These are phyloP conservation scores for Coniochaeta hoffmannii DNA, from an alignment of 2,329 filamentous ascomycete species.

Conservation along the genomic window DNA sequence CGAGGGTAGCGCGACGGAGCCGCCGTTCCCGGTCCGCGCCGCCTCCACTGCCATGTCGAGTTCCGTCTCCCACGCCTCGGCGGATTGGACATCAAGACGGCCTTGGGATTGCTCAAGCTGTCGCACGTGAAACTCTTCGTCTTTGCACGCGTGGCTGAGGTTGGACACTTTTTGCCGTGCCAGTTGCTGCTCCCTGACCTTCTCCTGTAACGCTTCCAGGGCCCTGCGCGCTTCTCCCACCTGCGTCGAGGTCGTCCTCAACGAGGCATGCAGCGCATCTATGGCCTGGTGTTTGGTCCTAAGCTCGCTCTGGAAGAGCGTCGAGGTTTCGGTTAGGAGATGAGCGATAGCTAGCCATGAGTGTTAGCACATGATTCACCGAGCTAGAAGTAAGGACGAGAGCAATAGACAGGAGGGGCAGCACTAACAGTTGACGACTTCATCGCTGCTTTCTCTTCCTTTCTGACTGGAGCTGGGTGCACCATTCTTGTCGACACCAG, in stretches of 20 bases:
- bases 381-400: background rate
- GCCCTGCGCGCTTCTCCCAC: conserved; percentile 70
- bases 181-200: conserved; percentile 57
- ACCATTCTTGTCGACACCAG: conserved; percentile 34
- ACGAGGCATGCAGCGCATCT: conserved; percentile 71
- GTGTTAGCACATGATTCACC: conserved; percentile 20
- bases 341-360: conserved; percentile 64
- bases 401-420: background rate
- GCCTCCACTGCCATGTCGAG: conserved; percentile 38
- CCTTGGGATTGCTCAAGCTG: conserved; percentile 37
- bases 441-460: conserved; percentile 67
- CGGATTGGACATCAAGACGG: conserved; percentile 35
- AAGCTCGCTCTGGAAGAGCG: conserved; percentile 73
- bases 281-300: conserved; percentile 77
- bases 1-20: conserved; percentile 41
- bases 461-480: conserved; percentile 40
- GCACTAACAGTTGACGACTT: conserved; percentile 69
- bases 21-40: conserved; percentile 23
- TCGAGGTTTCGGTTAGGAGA: conserved; percentile 70
- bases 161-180: conserved; percentile 69
- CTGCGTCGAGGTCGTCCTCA: conserved; percentile 72
- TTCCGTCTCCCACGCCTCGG: conserved; percentile 48
- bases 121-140: conserved; percentile 52
- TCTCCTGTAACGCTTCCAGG: conserved; percentile 62
- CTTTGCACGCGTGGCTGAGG: conserved; percentile 64